These are phyloP conservation scores for Ogataea trehalophila DNA, from an alignment of 805 yeast species.

Conservation along the genomic window DNA sequence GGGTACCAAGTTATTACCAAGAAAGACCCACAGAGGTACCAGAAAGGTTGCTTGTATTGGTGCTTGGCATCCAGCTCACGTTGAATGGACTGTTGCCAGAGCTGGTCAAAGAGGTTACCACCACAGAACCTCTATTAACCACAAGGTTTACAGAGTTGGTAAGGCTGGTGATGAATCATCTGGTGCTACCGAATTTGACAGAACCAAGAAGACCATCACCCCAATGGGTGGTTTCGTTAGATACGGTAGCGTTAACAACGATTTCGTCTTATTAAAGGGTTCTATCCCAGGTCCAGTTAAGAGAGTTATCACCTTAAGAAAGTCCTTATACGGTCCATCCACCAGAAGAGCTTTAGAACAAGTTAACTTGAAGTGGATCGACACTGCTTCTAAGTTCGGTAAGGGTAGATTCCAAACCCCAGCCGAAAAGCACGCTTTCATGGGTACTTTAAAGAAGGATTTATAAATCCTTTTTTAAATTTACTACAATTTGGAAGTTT, in stretches of 20 bases:
- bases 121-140: constrained; percentile 99
- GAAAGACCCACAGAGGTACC: constrained; percentile 99
- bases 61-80: constrained; percentile 99
- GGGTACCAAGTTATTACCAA: constrained; percentile 99
- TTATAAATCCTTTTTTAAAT: constrained; percentile 39
- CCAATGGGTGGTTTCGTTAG: constrained; percentile 99
- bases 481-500: not conserved
- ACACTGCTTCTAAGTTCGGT: constrained; percentile 99
- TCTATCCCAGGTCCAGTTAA: constrained; percentile 99
- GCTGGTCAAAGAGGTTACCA: constrained; percentile 99
- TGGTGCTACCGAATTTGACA: constrained; percentile 97
- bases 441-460: constrained; percentile 99
- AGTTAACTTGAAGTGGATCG: constrained; percentile 98
- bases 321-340: constrained; percentile 95
- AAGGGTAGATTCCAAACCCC: constrained; percentile 99
- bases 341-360: constrained; percentile 96
- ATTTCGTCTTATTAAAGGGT: constrained; percentile 96
- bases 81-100: constrained; percentile 99
- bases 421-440: constrained; percentile 99
- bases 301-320: constrained; percentile 99
- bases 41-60: constrained; percentile 99
- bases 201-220: constrained; percentile 99
- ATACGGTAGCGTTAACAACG: constrained; percentile 98
- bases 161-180: constrained; percentile 89
- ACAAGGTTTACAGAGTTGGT: constrained; percentile 99